Evolutionary conservation across 257 asterid genomes (phyloP), one percentile per base, ranked within the genome.

Genomic region (Primulina tabacum): DNA sequence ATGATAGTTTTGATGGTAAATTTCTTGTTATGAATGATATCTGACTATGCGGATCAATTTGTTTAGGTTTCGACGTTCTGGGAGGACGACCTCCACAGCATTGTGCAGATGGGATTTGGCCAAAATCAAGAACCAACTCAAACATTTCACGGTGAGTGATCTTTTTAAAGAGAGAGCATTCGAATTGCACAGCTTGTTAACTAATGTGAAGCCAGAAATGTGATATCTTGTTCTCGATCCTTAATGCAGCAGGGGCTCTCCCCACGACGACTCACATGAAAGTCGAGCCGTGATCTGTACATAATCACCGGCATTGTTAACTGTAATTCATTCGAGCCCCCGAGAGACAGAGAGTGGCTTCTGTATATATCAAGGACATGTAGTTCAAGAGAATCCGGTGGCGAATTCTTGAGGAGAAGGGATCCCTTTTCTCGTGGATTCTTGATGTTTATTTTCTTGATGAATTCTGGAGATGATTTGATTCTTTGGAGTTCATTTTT

Each of bases 291-390:
- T 85, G 90, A 90, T 68, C 66, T 47, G 0, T 21, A 68, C 55
- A 65, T 60, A 53, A 24, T 71, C 67, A 50, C 58, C 35, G 70
- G 64, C 69, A 81, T 84, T 78, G 74, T 81, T 77, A 72, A 70
- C 70, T 77, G 50, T 35, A 43, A 81, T 83, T 80, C 30, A 76
- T 77, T 78, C 78, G 92, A 82, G 83, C 92, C 95, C 95, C 90
- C 85, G 64, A 79, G 52, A 73, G 84, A 84, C n/a, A n/a, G 95
- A 83, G 95, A 83, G 96, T 84, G 96, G 97, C 95, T 82, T 89
- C 88, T 84, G 96, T 87, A 84, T 52, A 87, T 88, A 86, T 58
- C 70, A 71, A 76, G 71, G 68, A 60, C 52, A 70, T 62, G 78
- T 64, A 50, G 66, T 68, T 72, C 65, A 80, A 65, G 67, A 64